These are phyloP conservation scores for Acanthamoeba quina DNA, from an alignment of 208 protist species.

Conservation along the genomic window DNA sequence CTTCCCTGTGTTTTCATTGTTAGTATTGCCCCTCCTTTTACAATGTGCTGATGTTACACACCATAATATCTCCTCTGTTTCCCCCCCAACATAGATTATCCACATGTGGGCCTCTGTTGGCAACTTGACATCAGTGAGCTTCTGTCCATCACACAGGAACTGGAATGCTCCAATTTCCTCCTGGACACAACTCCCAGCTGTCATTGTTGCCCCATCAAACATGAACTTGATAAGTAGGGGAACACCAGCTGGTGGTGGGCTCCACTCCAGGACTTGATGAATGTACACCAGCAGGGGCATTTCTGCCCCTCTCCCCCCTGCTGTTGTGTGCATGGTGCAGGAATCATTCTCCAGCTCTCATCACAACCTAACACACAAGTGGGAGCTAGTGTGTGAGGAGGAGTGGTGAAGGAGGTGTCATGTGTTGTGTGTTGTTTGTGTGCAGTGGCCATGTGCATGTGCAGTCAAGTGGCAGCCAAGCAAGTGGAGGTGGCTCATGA, in stretches of 20 bases:
- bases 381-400: no score
- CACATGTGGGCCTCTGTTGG: not conserved
- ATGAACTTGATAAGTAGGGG: slow-evolving; percentile 4
- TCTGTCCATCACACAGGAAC: not conserved
- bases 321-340: no score
- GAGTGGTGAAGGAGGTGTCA: no score
- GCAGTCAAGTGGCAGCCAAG: no score
- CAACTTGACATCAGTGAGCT: slow-evolving; percentile 1
- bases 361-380: no score
- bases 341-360: not conserved
- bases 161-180: slow-evolving; percentile 55
- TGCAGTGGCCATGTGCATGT: no score
- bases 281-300: no score
- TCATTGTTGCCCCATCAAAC: slow-evolving; percentile 33
- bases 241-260: no score
- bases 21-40: not conserved
- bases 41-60: not conserved
- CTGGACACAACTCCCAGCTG: not conserved
- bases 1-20: not conserved
- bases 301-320: no score
- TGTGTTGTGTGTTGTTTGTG: no score
- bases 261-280: no score
- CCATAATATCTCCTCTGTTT: not conserved
- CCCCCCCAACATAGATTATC: slow-evolving; percentile 45
- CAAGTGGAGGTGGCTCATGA: no score